These are phyloP conservation scores for Ogataea parapolymorpha DNA, from an alignment of 805 yeast species.

Conservation along the genomic window DNA sequence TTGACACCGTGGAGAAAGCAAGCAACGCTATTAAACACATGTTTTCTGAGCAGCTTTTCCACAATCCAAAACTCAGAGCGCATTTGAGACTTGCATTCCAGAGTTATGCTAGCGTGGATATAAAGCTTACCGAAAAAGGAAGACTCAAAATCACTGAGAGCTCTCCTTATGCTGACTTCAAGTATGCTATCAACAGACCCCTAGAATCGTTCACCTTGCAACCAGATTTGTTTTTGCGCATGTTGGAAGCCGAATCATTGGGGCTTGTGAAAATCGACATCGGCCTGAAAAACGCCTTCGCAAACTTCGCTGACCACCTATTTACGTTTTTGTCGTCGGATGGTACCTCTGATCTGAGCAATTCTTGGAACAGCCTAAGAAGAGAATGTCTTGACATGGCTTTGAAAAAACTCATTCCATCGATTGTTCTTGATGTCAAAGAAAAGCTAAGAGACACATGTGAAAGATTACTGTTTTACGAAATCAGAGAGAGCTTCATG, in stretches of 20 bases:
- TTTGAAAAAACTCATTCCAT: slow-evolving; percentile 60
- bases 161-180: slow-evolving; percentile 83
- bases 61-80: slow-evolving; percentile 76
- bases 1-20: slow-evolving; percentile 58
- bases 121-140: slow-evolving; percentile 82
- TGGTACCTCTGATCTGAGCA: slow-evolving; percentile 70
- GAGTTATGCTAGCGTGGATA: slow-evolving; percentile 64
- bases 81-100: slow-evolving; percentile 62
- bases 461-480: slow-evolving; percentile 63
- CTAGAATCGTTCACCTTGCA: slow-evolving; percentile 67
- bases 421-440: slow-evolving; percentile 71
- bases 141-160: slow-evolving; percentile 70
- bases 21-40: slow-evolving; percentile 65
- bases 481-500: slow-evolving; percentile 67
- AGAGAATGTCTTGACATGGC: slow-evolving; percentile 64
- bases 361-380: slow-evolving; percentile 79
- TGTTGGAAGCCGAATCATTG: slow-evolving; percentile 85
- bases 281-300: slow-evolving; percentile 44
- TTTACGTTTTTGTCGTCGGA: slow-evolving; percentile 65
- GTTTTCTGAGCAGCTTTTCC: slow-evolving; percentile 74
- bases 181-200: slow-evolving; percentile 81
- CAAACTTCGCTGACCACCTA: slow-evolving; percentile 44
- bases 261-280: slow-evolving; percentile 70
- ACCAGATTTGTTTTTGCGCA: slow-evolving; percentile 82
- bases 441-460: slow-evolving; percentile 78